A percentile compares a stretch with the other conserved stretches of the same genome.
These are phyloP conservation scores for Saturnispora gosingensis DNA, from an alignment of 805 yeast genomes.

Conservation along the genomic window DNA sequence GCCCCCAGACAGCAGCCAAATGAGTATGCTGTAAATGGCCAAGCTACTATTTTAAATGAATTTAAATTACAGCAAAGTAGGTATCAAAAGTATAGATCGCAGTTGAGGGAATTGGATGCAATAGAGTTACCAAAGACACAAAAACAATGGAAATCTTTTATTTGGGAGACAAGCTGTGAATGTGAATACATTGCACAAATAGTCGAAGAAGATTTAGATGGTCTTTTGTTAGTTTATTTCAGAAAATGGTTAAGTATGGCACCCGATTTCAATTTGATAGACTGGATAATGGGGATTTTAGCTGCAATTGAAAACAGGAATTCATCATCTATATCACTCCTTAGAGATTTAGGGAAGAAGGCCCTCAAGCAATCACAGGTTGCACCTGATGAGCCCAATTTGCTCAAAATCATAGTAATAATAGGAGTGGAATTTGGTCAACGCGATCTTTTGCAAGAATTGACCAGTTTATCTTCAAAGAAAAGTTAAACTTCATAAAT, in stretches of 20 bases:
- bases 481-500: background rate
- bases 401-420: background rate
- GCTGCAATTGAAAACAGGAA: conserved; percentile 31
- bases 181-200: conserved; percentile 22
- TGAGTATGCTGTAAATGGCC: background rate
- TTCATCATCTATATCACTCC: conserved; percentile 30
- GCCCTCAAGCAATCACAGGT: conserved; percentile 20
- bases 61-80: conserved; percentile 13
- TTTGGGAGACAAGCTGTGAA: conserved; percentile 29
- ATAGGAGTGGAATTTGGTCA: conserved; percentile 2
- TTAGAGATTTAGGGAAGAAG: conserved; percentile 35
- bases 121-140: conserved; percentile 30
- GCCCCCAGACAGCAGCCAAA: background rate
- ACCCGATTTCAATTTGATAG: conserved; percentile 20
- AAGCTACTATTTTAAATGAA: conserved; percentile 6
- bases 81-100: conserved; percentile 16
- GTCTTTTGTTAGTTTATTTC: conserved; percentile 33
- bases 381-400: conserved; percentile 15
- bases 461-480: background rate
- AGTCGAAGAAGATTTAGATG: conserved; percentile 28
- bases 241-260: conserved; percentile 34
- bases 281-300: conserved; percentile 35
- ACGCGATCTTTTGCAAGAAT: conserved; percentile 1
- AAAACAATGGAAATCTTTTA: conserved; percentile 35
- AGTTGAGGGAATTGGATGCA: conserved; percentile 21